Base-by-base conservation (phyloP, 164 flowering plant genomes). In the Tetracentron sinense region DNA sequence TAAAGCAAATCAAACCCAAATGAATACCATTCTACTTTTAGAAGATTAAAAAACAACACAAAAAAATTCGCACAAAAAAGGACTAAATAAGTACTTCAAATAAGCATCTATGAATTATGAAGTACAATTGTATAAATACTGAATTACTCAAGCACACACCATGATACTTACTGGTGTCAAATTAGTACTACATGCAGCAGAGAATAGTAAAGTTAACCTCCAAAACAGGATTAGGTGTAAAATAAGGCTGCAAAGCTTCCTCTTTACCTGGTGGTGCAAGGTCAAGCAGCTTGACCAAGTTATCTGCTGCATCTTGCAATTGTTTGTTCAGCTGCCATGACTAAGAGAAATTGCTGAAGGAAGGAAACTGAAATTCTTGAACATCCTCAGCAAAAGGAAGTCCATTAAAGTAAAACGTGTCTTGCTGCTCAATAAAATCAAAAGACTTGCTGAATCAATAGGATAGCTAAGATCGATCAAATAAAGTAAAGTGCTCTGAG, bases 351-450 rank as follows among this genome's bases (percentile, higher is more conserved):
- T 69, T 81, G 73, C 75, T 79, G 79, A 94, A 88, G 63, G 97
- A 94, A 15, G 96, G 93, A 72, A 94, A 94, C 63, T 85, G 93
- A 77, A 89, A 94, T 73, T 94, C 99, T 60, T 97, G 82, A 52
- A 94, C 82, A 85, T 94, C 97, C 77, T 94, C 99, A 42, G 88
- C 89, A 65, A 91, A 94, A 42, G 97, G 99, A 69, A 94, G 96
- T 31, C 84, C 85, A 68, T 94, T 94, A 82, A 94, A 92, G 82
- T 78, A 94, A 69, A 91, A 91, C 7, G 92, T 88, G 81, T 88
- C 99, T 58, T 96, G 85, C 99, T 91, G 84, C 68, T 31, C 60
- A 74, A 50, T 11, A 63, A 61, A 71, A 50, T 17, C 33, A 61
- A 66, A 52, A 58, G 51, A 25, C 46, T 53, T 27, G 49, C 28